Conservation (phyloP, 1,284 basidiomycete genomes). For the Puccinia horiana region DNA sequence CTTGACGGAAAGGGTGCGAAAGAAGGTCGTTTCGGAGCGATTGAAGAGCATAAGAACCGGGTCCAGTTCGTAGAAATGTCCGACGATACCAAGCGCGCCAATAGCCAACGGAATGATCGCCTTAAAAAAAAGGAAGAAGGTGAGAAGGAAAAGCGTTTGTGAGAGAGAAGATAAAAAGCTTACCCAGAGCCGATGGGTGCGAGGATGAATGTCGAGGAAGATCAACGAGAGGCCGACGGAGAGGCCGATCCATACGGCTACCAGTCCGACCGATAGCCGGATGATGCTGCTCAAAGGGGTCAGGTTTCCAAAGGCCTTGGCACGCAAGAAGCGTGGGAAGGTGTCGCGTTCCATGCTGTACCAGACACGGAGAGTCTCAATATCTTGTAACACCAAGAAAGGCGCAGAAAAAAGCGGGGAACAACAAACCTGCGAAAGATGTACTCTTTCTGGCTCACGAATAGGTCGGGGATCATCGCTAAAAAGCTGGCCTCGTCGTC, state of each 20-base stretch:
- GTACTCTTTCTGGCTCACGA: constrained; percentile 95
- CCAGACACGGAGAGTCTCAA: neutral
- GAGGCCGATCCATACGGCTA: constrained; percentile 88
- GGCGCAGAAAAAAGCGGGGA: too few relatives aligned
- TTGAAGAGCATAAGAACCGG: constrained; percentile 67
- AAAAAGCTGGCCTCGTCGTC: constrained; percentile 72
- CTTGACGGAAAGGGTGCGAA: constrained; percentile 81
- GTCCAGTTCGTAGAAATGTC: constrained; percentile 94
- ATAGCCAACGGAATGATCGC: constrained; percentile 91
- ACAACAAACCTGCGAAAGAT: constrained; percentile 95
- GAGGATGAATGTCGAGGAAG: constrained; percentile 87
- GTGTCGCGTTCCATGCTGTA: constrained; percentile 47
- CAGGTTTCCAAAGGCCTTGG: constrained; percentile 95
- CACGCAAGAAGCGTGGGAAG: constrained; percentile 74
- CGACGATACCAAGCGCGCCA: constrained; percentile 82
- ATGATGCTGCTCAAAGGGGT: constrained; percentile 85
- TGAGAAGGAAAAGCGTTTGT: constrained; percentile 4
- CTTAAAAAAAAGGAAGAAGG: neutral
- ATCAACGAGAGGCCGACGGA: constrained; percentile 85
- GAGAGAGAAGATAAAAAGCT: constrained; percentile 59
- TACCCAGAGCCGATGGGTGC: constrained; percentile 88
- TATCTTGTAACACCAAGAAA: constrained; percentile 81
- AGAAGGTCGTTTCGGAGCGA: constrained; percentile 67
- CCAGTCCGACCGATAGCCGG: constrained; percentile 69
- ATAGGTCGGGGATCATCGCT: constrained; percentile 92